These are phyloP conservation scores for Picochlorum sp. DNA, from an alignment of 139 green algal genomes.

Conservation along the genomic window DNA sequence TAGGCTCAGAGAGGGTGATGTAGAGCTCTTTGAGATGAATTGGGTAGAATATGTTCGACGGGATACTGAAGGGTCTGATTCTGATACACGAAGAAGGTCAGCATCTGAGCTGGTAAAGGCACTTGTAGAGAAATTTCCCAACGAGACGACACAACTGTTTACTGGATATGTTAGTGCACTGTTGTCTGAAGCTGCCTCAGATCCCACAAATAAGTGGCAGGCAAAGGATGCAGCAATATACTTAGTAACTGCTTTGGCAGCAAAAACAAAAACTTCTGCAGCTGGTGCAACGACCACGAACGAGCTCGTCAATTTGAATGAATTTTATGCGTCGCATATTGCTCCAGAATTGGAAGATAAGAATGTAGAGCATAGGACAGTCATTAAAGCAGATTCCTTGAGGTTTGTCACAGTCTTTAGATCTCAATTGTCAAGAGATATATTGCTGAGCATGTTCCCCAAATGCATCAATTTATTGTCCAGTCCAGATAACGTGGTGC, in stretches of 20 bases:
- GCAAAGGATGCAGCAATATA: constrained; percentile 95
- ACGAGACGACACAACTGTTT: constrained; percentile 73
- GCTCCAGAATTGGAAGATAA: constrained; percentile 65
- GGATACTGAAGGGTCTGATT: constrained; percentile 92
- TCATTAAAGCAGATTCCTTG: constrained; percentile 92
- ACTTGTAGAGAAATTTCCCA: constrained; percentile 71
- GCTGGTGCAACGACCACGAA: constrained; percentile 82
- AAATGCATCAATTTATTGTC: constrained; percentile 40
- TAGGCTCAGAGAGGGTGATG: constrained; percentile 47
- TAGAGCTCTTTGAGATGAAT: constrained; percentile 95
- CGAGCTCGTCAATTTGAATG: constrained; percentile 78
- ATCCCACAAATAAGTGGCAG: constrained; percentile 61
- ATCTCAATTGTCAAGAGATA: constrained; percentile 63
- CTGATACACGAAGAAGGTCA: constrained; percentile 81
- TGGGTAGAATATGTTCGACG: constrained; percentile 89
- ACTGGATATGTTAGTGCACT: constrained; percentile 63
- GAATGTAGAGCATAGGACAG: constrained; percentile 49
- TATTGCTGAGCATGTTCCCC: constrained; percentile 54
- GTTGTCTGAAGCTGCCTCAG: constrained; percentile 59
- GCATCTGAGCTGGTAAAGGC: constrained; percentile 86
- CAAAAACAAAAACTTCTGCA: constrained; percentile 69
- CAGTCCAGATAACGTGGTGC: constrained; percentile 80
- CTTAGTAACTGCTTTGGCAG: constrained; percentile 86
- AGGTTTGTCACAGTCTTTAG: constrained; percentile 95
- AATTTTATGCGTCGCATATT: constrained; percentile 59